phyloP scores from a whole-genome alignment of 805 yeast species.

The Candida rishiriensis region DNA sequence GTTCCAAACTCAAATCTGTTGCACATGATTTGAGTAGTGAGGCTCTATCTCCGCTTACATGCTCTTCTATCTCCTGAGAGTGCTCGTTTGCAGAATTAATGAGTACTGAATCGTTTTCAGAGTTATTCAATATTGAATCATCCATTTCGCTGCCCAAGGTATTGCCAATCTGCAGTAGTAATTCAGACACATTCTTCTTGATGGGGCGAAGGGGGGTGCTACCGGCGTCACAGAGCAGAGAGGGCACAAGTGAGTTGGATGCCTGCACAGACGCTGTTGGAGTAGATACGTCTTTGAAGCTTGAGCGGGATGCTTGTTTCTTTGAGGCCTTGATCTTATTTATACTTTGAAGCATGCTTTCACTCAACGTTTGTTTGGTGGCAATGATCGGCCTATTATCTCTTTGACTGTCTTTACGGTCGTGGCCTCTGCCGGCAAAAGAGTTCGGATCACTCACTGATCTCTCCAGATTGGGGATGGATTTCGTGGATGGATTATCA shows the following conservation, averaged over 20 bases:
- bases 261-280: slow-evolving; percentile 4
- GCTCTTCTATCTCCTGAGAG: too few species aligned
- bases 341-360: slow-evolving; percentile 33
- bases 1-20: too few species aligned
- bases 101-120: not conserved
- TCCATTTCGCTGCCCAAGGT: slow-evolving; percentile 1
- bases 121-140: not conserved
- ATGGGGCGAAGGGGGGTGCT: not conserved
- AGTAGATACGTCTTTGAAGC: not conserved
- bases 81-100: too few species aligned
- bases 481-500: slow-evolving; percentile 20
- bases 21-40: too few species aligned
- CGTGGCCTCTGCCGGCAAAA: slow-evolving; percentile 22
- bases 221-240: too few species aligned
- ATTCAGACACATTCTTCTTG: slow-evolving; percentile 21
- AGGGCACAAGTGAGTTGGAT: too few species aligned
- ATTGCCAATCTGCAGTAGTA: slow-evolving; percentile 23
- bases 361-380: slow-evolving; percentile 22
- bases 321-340: slow-evolving; percentile 36
- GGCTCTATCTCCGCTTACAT: too few species aligned
- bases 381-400: slow-evolving; percentile 20
- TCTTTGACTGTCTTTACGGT: slow-evolving; percentile 12
- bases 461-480: slow-evolving; percentile 30
- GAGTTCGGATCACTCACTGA: slow-evolving; percentile 30
- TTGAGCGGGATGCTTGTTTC: slow-evolving; percentile 5